Evolutionary conservation across 345 rosid genomes (phyloP), one percentile per base, ranked within the genome.

Genomic region (Arabidopsis suecica): DNA sequence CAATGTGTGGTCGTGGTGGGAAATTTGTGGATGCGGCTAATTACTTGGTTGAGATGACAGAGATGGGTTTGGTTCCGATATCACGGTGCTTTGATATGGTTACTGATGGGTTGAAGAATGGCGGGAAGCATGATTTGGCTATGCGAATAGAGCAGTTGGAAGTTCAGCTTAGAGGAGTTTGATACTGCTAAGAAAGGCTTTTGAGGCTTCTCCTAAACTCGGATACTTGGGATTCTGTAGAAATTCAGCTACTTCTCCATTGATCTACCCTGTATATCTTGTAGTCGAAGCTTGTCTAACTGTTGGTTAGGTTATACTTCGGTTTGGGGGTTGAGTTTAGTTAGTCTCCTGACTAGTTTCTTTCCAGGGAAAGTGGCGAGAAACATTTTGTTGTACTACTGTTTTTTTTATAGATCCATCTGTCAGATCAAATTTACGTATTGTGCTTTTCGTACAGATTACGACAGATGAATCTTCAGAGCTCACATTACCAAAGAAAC

Each of bases 31-130:
- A 88, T 67, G 97, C 93, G 0, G 93, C 91, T 10, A 92, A 88
- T 76, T 95, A 86, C 78, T 81, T 92, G 89, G 75, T 86, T 62
- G 97, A 92, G 83, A 91, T 91, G 98, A 86, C 91, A 13, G 97
- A 91, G 82, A 78, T 87, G 80, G 97, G 99, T 68, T 74, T 92
- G 86, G 79, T 69, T 5, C 97, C 96, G 0, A 90, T 92, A 48
- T 85, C 97, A 1, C 78, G 96, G 75, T 92, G 99, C 79, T 95
- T 90, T 74, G 97, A 95, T 86, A 69, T 90, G 91, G 93, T 95
- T 23, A 82, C 87, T 65, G 93, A 90, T 88, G 99, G 96, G 55
- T 78, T 95, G 81, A 92, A 88, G 86, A 90, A 86, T 71, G 78
- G 87, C 3, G 96, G 97, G 73, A 92, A 91, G 78, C 87, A 94